Base-by-base conservation (phyloP, 1,284 basidiomycete genomes). In the Ustilago hordei region DNA sequence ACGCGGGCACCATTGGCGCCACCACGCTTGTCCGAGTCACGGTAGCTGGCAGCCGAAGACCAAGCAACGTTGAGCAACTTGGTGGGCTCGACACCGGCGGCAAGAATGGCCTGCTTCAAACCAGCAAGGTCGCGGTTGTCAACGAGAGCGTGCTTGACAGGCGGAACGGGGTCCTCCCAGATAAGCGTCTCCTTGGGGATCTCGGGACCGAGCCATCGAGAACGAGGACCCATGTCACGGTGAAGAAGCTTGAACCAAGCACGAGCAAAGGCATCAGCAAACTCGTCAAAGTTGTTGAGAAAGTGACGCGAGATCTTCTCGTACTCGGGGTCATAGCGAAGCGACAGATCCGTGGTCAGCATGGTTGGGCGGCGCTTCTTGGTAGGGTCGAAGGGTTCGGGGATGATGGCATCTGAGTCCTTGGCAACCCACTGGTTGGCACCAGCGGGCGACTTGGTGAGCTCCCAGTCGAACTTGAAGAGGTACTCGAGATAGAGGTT, bases 181-280 rank as follows among this genome's bases (percentile, higher is more conserved):
- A 75, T 69, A 48, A 69, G 58, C 1, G 35, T 35, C 64, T 75
- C 72, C 64, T 75, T 65, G 60, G 72, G 72, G 31, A 75, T 54
- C 63, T 75, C 66, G 63, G 72, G 72, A 31, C 72, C 72, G 52
- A 69, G 66, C 66, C 67, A 75, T 54, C 67, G 66, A 2, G 67
- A 48, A 23, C 64, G 66, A 5, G 72, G 72, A 57, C 72, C 72
- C 72, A 75, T 75, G 62, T 75, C 72, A 63, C 72, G 72, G 72
- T 75, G 72, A 53, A 75, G 66, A 19, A 75, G 67, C 67, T 75
- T 69, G 67, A 75, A 75, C 72, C 72, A 75, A 15, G 72, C 72
- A 17, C 67, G 66, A 31, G 63, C 72, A 28, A 69, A 75, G 13
- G 72, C 67, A 28, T 75, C 72, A 47, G 67, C 50, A 13, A 75